Evolutionary conservation across 495 filamentous ascomycete genomes (phyloP), one percentile per base, ranked within the genome.

Genomic region (Daldinia decipiens): DNA sequence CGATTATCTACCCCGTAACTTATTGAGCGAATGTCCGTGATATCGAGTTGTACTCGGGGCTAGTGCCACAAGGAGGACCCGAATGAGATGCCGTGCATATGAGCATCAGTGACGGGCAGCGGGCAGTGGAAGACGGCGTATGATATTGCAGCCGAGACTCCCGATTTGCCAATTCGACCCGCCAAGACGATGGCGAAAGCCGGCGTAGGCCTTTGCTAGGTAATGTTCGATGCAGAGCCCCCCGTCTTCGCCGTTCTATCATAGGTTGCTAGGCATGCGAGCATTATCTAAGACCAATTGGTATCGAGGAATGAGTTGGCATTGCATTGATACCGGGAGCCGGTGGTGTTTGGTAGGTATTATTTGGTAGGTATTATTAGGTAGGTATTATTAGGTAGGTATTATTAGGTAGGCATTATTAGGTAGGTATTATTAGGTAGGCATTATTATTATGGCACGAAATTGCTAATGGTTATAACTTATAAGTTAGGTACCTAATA

Each of bases 281-380:
- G 57, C n/a, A 43, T 69, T 73, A 73, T 73, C 71, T 70, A 52
- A 70, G 53, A 57, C 71, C 66, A 73, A 73, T 73, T 73, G 56
- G 61, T 68, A 53, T 60, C 36, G 24, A 54, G 59, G 56, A 68
- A 65, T 72, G 70, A 72, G 64, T 62, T 72, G 65, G 65, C 70
- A 64, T 64, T 59, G 64, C 69, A 60, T 64, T 59, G 51, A 57
- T 72, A 68, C 40, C 34, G 40, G 31, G 59, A 61, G 36, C 15
- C 24, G 53, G 57, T 15, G 15, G 62, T 53, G 34, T 39, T 63
- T 52, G 59, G 53, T 56, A 47, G 53, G 24, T 64, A 67, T 72
- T n/a, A n/a, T n/a, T n/a, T n/a, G n/a, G n/a, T n/a, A n/a, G n/a
- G n/a, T n/a, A n/a, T n/a, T n/a, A n/a, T n/a, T n/a, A n/a, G n/a